Base-by-base conservation (phyloP, 2,329 filamentous ascomycete species). In the Basipetospora chlamydospora region DNA sequence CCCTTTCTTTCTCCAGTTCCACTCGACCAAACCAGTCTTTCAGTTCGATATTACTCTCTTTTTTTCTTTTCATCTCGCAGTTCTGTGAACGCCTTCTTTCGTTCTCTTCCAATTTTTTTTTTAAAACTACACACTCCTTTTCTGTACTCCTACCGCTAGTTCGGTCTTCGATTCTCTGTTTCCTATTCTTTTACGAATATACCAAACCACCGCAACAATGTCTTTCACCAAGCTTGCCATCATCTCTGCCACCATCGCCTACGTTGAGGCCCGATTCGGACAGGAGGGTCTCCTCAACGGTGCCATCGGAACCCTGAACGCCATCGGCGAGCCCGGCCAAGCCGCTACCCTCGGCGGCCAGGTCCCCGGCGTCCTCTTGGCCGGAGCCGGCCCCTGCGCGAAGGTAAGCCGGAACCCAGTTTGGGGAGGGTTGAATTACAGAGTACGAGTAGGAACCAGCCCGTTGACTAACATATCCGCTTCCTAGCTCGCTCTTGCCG, bases 321-420 rank as follows among this genome's bases (percentile, higher is more conserved):
- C 60, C 46, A 66, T 69, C 38, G 76, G 76, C 36, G 53, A 58
- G 28, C 60, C 74, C 2, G 77, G 77, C 29, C 64, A 66, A 43
- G 76, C 77, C 33, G 66, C 64, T 26, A 80, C 75, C 30, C 67
- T 82, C 39, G 70, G 73, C 28, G 77, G 77, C 37, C 58, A 58
- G 12, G 69, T 76, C 21, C 70, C 78, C 32, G 61, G 67, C 25
- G 68, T 73, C 39, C 66, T 83, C 7, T 64, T 82, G 15, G 77
- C 66, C 18, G 76, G 62, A 28, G 70, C 77, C 41, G 72, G 76
- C 54, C 70, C 78, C 25, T 83, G 78, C 46, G 72, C 60, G 43
- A 80, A 77, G 59, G 64, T 67, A 54, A 42, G 43, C 39, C 20
- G 12, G 16, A 18, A n/a, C n/a, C n/a, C n/a, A n/a, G n/a, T n/a